These are phyloP conservation scores for Helotiales sp. DNA, from an alignment of 2,329 filamentous ascomycete genomes.

Conservation along the genomic window DNA sequence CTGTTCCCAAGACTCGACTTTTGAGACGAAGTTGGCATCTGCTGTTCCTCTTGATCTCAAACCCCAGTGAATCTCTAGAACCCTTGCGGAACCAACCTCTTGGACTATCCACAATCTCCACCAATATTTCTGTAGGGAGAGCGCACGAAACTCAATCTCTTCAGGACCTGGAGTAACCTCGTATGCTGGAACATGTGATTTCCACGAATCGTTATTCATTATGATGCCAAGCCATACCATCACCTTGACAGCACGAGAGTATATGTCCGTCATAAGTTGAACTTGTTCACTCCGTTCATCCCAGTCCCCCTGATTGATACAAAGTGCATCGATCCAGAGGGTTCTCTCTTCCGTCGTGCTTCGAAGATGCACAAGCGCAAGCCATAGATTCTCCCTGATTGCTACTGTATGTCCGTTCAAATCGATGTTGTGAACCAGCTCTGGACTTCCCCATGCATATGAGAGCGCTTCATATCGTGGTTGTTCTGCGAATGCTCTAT, in stretches of 20 bases:
- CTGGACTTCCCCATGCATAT: slow-evolving; percentile 27
- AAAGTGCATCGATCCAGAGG: slow-evolving; percentile 22
- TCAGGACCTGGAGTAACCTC: slow-evolving; percentile 1
- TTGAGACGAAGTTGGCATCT: not conserved
- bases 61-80: slow-evolving; percentile 9
- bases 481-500: slow-evolving; percentile 18
- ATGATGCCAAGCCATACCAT: slow-evolving; percentile 17
- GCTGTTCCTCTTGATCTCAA: not conserved
- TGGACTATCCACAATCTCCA: slow-evolving; percentile 19
- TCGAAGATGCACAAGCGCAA: slow-evolving; percentile 9
- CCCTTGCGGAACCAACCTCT: slow-evolving; percentile 10
- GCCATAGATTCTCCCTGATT: slow-evolving; percentile 8
- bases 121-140: slow-evolving; percentile 25
- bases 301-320: slow-evolving; percentile 17
- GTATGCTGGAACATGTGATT: not conserved
- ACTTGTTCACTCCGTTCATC: slow-evolving; percentile 16
- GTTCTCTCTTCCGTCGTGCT: not conserved
- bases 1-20: not conserved
- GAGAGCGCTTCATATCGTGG: slow-evolving; percentile 30
- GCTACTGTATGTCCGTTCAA: slow-evolving; percentile 20
- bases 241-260: slow-evolving; percentile 7
- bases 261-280: slow-evolving; percentile 16
- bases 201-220: not conserved
- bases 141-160: not conserved
- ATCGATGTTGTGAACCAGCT: slow-evolving; percentile 14